Conservation (phyloP, 202 grass and related monocot genomes). For the Panicum hallii region DNA sequence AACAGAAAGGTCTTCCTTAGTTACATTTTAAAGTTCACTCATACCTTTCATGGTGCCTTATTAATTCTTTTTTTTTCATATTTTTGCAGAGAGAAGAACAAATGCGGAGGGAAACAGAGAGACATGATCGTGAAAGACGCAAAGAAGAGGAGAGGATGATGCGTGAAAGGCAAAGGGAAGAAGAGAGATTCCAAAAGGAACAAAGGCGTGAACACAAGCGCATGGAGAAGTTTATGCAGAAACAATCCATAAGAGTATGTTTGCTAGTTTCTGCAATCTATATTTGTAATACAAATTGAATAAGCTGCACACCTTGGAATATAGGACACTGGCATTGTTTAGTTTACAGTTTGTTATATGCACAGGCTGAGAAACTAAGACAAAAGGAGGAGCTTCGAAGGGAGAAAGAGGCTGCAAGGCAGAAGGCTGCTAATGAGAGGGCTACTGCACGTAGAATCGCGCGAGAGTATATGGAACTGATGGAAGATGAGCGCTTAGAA, state of each 20-base stretch:
- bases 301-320: not conserved
- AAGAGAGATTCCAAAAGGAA: slow-evolving; percentile 84
- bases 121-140: slow-evolving; percentile 78
- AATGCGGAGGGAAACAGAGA: slow-evolving; percentile 87
- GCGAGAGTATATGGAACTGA: slow-evolving; percentile 82
- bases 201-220: slow-evolving; percentile 84
- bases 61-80: slow-evolving; percentile 7
- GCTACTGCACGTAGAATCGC: slow-evolving; percentile 91
- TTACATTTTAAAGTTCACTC: slow-evolving; percentile 36
- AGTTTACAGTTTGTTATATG: slow-evolving; percentile 36
- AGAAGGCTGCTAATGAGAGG: slow-evolving; percentile 89
- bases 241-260: slow-evolving; percentile 77
- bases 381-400: slow-evolving; percentile 91
- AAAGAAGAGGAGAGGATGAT: slow-evolving; percentile 92
- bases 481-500: slow-evolving; percentile 96
- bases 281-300: slow-evolving; percentile 12
- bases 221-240: slow-evolving; percentile 80
- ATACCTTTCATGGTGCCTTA: slow-evolving; percentile 21
- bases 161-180: slow-evolving; percentile 84
- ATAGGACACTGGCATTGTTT: not conserved
- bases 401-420: slow-evolving; percentile 87
- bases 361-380: slow-evolving; percentile 80
- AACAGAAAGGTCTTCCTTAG: slow-evolving; percentile 77
- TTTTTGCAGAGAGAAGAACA: slow-evolving; percentile 88
- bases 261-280: slow-evolving; percentile 24